These are phyloP conservation scores for Elongisporangium prolatum DNA, from an alignment of 352 stramenopile species.

Conservation along the genomic window DNA sequence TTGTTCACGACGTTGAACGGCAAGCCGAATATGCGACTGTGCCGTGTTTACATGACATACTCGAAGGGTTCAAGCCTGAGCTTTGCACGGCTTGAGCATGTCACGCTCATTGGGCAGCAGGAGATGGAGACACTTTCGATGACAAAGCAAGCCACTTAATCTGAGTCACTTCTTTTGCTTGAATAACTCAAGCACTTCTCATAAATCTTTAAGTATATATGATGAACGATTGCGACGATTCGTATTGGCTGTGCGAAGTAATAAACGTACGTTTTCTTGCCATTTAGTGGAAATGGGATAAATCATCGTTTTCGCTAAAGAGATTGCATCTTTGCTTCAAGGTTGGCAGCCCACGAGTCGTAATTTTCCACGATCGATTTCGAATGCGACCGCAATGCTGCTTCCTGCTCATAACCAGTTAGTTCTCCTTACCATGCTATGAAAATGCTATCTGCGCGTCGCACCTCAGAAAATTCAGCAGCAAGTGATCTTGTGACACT, in stretches of 20 bases:
- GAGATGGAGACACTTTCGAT: slow-evolving; percentile 22
- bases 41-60: slow-evolving; percentile 46
- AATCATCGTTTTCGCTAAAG: slow-evolving; percentile 5
- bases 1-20: slow-evolving; percentile 55
- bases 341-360: slow-evolving; percentile 38
- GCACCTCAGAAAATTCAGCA: slow-evolving; percentile 13
- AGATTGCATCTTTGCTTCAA: slow-evolving; percentile 49
- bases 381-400: slow-evolving; percentile 8
- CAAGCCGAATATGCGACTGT: slow-evolving; percentile 46
- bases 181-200: neutral
- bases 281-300: no score
- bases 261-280: neutral
- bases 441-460: neutral
- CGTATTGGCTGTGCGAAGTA: neutral
- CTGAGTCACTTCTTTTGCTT: neutral
- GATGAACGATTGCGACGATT: neutral
- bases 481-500: slow-evolving; percentile 4
- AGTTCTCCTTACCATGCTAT: neutral
- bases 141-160: neutral
- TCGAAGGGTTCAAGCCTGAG: slow-evolving; percentile 26
- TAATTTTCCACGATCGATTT: slow-evolving; percentile 48
- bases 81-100: slow-evolving; percentile 29
- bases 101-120: slow-evolving; percentile 29
- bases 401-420: neutral
- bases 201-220: neutral